A percentile compares a stretch with the other conserved stretches of the same genome.
Conservation (phyloP, 1,139 yeast genomes). For the Hemisphaericaspora lyxosophila region DNA sequence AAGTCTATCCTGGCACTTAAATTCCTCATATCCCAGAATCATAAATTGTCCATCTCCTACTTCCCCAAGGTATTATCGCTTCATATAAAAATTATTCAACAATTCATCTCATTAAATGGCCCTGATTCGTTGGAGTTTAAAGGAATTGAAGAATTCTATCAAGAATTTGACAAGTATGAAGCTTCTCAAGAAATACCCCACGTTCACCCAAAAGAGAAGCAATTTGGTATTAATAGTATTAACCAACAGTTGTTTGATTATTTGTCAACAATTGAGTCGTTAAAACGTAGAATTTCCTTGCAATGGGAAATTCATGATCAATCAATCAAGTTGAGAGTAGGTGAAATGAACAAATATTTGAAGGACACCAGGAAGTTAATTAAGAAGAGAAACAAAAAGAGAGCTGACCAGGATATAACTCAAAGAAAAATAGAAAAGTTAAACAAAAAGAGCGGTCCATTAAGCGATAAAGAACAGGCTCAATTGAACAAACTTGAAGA, state of each 20-base stretch:
- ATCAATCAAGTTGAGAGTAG: conserved; percentile 31
- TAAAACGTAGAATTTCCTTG: conserved; percentile 31
- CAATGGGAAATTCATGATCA: conserved; percentile 33
- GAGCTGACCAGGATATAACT: conserved; percentile 40
- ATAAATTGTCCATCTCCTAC: conserved; percentile 29
- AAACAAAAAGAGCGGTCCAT: conserved; percentile 35
- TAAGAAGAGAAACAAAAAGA: conserved; percentile 44
- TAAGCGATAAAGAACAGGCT: conserved; percentile 39
- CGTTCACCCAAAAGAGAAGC: conserved; percentile 43
- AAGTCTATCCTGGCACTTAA: conserved; percentile 44
- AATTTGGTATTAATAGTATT: conserved; percentile 29
- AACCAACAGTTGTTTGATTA: conserved; percentile 33
- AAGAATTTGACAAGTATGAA: conserved; percentile 33
- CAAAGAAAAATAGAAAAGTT: conserved; percentile 43
- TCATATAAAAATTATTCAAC: conserved; percentile 31
- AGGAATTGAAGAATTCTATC: conserved; percentile 42
- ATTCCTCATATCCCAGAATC: conserved; percentile 37
- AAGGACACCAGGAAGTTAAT: conserved; percentile 40
- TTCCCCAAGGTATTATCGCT: conserved; percentile 39
- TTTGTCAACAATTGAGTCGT: conserved; percentile 26
- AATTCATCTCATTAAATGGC: conserved; percentile 37
- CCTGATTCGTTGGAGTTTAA: conserved; percentile 42
- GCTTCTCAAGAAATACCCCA: conserved; percentile 32
- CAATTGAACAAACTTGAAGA: conserved; percentile 32
- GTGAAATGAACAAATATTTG: conserved; percentile 41